A percentile compares a stretch with the other conserved stretches of the same genome.
phyloP scores from a whole-genome alignment of 495 filamentous ascomycete genomes.

The Aspergillus bertholletiae region DNA sequence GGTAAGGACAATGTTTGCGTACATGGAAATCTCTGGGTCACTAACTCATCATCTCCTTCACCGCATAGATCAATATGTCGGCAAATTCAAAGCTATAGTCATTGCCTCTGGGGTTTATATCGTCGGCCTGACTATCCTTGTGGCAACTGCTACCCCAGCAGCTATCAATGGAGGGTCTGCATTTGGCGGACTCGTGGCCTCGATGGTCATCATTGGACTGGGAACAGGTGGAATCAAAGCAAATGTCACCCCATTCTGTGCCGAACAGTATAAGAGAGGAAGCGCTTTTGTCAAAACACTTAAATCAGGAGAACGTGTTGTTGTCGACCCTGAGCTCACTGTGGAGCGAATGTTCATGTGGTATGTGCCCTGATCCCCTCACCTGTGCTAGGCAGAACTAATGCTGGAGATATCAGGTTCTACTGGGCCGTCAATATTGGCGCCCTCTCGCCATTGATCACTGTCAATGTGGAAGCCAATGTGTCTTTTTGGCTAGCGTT shows the following conservation, averaged over 20 bases:
- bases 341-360: slow-evolving; percentile 27
- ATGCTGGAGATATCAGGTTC: slow-evolving; percentile 7
- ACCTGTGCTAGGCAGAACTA: background rate
- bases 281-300: slow-evolving; percentile 33
- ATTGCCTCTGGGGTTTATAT: slow-evolving; percentile 52
- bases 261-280: slow-evolving; percentile 38
- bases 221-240: slow-evolving; percentile 51
- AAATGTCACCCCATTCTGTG: slow-evolving; percentile 53
- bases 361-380: background rate
- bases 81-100: slow-evolving; percentile 56
- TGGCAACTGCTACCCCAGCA: slow-evolving; percentile 55
- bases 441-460: slow-evolving; percentile 35
- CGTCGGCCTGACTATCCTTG: slow-evolving; percentile 60
- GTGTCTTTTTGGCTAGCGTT: slow-evolving; percentile 63
- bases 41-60: background rate
- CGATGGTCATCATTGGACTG: slow-evolving; percentile 24
- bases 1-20: slow-evolving; percentile 6
- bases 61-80: slow-evolving; percentile 31
- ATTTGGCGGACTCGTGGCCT: slow-evolving; percentile 15
- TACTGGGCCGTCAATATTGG: slow-evolving; percentile 35
- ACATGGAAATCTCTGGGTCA: too few species aligned
- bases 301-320: slow-evolving; percentile 52
- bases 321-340: slow-evolving; percentile 62
- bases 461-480: slow-evolving; percentile 30
- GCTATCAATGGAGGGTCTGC: slow-evolving; percentile 14